Percentiles rank a stretch among this genome's conserved stretches.
These are phyloP conservation scores for Daldinia grandis DNA, from an alignment of 495 filamentous ascomycete genomes.

Conservation along the genomic window DNA sequence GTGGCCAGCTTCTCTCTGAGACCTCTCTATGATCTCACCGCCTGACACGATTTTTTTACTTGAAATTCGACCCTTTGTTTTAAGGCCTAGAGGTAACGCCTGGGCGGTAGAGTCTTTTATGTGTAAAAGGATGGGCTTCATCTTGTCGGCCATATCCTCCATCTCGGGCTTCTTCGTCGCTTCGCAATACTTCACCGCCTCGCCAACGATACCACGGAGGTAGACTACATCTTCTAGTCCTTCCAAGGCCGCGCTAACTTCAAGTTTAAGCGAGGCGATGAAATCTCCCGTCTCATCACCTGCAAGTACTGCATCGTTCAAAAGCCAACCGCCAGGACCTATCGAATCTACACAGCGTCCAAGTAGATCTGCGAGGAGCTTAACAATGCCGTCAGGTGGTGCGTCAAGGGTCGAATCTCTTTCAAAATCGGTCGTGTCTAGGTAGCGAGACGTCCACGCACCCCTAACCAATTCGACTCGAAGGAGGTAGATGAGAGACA, in stretches of 20 bases:
- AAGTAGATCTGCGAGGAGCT: slow-evolving; percentile 70
- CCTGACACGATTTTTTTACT: slow-evolving; percentile 65
- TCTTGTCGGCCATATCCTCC: slow-evolving; percentile 18
- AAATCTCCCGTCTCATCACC: slow-evolving; percentile 67
- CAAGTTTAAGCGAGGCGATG: slow-evolving; percentile 72
- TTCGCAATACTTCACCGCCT: slow-evolving; percentile 73
- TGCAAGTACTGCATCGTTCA: slow-evolving; percentile 61
- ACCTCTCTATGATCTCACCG: slow-evolving; percentile 70
- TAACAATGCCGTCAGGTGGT: slow-evolving; percentile 63
- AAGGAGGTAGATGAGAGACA: slow-evolving; percentile 77
- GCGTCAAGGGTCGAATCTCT: slow-evolving; percentile 63
- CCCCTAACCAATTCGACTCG: slow-evolving; percentile 69
- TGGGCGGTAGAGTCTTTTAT: slow-evolving; percentile 41
- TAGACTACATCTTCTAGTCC: slow-evolving; percentile 78
- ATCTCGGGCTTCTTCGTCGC: slow-evolving; percentile 47
- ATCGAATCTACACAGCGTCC: slow-evolving; percentile 83
- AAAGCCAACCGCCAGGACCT: slow-evolving; percentile 83
- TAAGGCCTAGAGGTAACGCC: slow-evolving; percentile 76
- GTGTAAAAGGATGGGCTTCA: slow-evolving; percentile 40
- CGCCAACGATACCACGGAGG: slow-evolving; percentile 71
- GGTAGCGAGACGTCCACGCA: slow-evolving; percentile 75
- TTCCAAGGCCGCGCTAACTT: slow-evolving; percentile 78
- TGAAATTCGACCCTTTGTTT: slow-evolving; percentile 64
- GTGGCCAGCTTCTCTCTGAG: slow-evolving; percentile 73
- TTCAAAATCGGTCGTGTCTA: slow-evolving; percentile 52